Base-by-base conservation (phyloP, 78 protist genomes). In the Dictyostelium firmibasis region DNA sequence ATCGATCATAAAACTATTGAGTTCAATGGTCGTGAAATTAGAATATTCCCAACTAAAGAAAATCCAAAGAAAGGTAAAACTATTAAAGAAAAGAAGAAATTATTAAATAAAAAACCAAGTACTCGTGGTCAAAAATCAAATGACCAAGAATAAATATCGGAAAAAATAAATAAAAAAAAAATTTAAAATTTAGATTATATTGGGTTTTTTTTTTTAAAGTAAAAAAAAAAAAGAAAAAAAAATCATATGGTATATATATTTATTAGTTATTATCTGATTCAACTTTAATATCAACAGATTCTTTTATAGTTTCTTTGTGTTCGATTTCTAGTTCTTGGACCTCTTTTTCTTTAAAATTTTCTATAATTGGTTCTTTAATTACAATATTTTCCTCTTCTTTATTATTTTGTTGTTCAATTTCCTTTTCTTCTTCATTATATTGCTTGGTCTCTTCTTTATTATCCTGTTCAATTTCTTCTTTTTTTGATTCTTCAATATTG, bases 1-100 rank as follows among this genome's bases (percentile, higher is more conserved):
- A 69, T 89, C 20, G 38, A 20, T 9, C 13, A 9, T 8, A 81
- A 81, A 75, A 20, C 27, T 6, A 9, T 89, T 6, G 5, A 23
- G 2, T 41, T 89, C 20, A 27, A 16, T 14, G 57, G 50, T 8
- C 62, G 86, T 47, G 53, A 79, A 43, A 78, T 89, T 67, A 57
- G 94, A 67, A 81, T 89, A n/a, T 89, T 89, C 94, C 94, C 94
- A 38, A 81, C 84, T 27, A 89, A 89, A 89, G 31, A 36, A 69
- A 89, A 81, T 38, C 94, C 94, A 31, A 89, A 89, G 47, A 81
- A 67, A 16, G 86, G 70, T 41, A 81, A 78, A 47, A 60, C 84
- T 5, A 62, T 27, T 31, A 77, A 76, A 43, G 81, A 87, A 25
- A 87, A 87, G 50, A 78, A 87, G 62, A 78, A 57, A 36, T 14